A percentile compares a stretch with the other conserved stretches of the same genome.
These are phyloP conservation scores for Vinca minor DNA, from an alignment of 257 asterid species.

Conservation along the genomic window DNA sequence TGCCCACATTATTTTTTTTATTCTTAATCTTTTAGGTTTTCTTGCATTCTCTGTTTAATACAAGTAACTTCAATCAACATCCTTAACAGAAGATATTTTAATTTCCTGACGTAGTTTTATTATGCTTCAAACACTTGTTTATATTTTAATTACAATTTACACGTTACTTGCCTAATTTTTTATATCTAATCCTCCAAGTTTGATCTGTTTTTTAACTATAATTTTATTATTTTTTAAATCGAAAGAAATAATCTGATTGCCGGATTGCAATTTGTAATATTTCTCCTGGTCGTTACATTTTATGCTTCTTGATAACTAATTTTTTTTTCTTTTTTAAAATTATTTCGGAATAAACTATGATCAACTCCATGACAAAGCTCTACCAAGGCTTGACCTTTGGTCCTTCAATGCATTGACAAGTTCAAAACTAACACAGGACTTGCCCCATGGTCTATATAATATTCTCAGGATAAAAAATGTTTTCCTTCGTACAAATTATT, in stretches of 20 bases:
- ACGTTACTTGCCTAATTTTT: background rate
- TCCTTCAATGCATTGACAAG: slow-evolving; percentile 3
- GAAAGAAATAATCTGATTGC: background rate
- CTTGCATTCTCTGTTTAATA: background rate
- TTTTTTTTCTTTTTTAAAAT: background rate
- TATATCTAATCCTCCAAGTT: background rate
- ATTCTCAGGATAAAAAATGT: no score
- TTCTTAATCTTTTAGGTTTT: background rate
- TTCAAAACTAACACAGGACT: no score
- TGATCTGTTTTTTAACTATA: no score
- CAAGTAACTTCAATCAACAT: background rate
- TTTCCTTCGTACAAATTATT: no score
- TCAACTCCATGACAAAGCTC: slow-evolving; percentile 1
- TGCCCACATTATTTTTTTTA: background rate
- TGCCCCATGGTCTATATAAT: no score
- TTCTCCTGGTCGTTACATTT: background rate
- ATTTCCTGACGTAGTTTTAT: background rate
- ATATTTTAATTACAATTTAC: background rate
- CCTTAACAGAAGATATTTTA: background rate
- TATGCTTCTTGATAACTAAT: background rate
- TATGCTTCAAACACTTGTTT: background rate
- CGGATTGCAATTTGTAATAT: background rate
- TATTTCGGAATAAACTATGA: background rate
- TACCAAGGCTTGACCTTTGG: background rate
- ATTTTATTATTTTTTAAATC: background rate